Evolutionary conservation across 768 basidiomycete genomes (phyloP), one percentile per base, ranked within the genome.

Genomic region (Phanerodontia chrysosporium): DNA sequence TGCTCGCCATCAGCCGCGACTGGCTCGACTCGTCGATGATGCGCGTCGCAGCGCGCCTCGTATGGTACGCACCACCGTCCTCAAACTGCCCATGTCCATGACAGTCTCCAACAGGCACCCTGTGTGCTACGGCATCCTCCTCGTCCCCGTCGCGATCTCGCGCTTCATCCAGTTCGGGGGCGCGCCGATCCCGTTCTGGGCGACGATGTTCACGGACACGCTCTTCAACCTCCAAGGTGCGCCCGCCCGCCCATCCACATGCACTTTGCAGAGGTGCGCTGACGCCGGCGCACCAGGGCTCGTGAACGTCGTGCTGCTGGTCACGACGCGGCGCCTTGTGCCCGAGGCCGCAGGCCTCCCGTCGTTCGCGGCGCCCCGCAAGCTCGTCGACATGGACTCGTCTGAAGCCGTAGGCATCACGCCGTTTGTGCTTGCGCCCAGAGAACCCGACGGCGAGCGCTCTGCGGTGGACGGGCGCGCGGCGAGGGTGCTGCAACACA

Each of bases 111-210:
- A 14, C 7, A 35, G 32, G 32, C 14, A 18, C 30, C 32, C 70
- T 63, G 66, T 74, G 14, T 70, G 65, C 13, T 75, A 75, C 62
- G 67, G 64, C 12, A 45, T 72, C 7, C 61, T 73, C 44, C 65
- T 75, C 32, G 36, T 73, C 7, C 74, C 74, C 1, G 72, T 75
- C n/a, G 69, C 74, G 14, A 60, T 69, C 9, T 65, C 70, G 4
- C 71, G 73, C 22, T 71, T 74, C 56, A 60, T 69, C 10, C 48
- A 59, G 36, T 75, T 72, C 58, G 61, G 69, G 30, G 70, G 70
- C 6, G 59, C 53, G 29, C 55, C 46, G 10, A 64, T 74, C 8
- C 73, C 74, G 14, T 66, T 62, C 58, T 58, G 66, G 57, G 60
- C 67, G 30, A 75, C 67, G 16, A 71, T 75, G 48, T n/a, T 64